These are phyloP conservation scores for Dictyostelium purpureum DNA, from an alignment of 78 protist species.

Conservation along the genomic window DNA sequence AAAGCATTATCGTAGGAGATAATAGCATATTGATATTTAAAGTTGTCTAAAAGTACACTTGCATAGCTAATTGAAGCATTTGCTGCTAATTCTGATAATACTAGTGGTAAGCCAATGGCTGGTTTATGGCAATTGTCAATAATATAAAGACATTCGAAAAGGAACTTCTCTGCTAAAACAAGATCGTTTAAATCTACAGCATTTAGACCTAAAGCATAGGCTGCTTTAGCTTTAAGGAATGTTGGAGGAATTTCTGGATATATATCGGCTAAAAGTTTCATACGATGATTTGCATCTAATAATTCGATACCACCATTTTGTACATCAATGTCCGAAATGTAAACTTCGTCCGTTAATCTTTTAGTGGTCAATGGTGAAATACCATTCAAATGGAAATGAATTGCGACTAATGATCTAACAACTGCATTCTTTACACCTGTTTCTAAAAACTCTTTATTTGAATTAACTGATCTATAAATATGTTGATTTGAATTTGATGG, in stretches of 20 bases:
- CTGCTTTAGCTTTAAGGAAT: conserved; percentile 76
- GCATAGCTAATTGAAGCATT: conserved; percentile 69
- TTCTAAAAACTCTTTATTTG: conserved; percentile 44
- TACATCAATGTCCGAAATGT: neutral
- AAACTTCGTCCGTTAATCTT: neutral
- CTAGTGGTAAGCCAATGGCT: conserved; percentile 53
- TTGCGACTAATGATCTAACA: conserved; percentile 50
- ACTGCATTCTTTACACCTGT: conserved; percentile 68
- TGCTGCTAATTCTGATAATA: conserved; percentile 64
- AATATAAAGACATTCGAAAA: conserved; percentile 71
- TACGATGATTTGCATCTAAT: conserved; percentile 66
- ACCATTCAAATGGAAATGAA: conserved; percentile 80
- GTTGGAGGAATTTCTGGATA: conserved; percentile 74
- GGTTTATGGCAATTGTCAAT: conserved; percentile 55
- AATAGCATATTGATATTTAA: conserved; percentile 76
- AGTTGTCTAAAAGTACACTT: conserved; percentile 59
- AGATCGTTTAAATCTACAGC: conserved; percentile 45
- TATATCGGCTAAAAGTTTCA: conserved; percentile 62
- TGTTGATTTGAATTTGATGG: conserved; percentile 11
- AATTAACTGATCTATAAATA: neutral
- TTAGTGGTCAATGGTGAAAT: conserved; percentile 78
- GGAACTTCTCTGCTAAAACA: conserved; percentile 62
- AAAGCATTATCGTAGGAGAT: conserved; percentile 67
- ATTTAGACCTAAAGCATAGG: conserved; percentile 72
- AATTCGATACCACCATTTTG: neutral